Base-by-base conservation (phyloP, 306 rosid species). In the Cucumis cinereus region DNA sequence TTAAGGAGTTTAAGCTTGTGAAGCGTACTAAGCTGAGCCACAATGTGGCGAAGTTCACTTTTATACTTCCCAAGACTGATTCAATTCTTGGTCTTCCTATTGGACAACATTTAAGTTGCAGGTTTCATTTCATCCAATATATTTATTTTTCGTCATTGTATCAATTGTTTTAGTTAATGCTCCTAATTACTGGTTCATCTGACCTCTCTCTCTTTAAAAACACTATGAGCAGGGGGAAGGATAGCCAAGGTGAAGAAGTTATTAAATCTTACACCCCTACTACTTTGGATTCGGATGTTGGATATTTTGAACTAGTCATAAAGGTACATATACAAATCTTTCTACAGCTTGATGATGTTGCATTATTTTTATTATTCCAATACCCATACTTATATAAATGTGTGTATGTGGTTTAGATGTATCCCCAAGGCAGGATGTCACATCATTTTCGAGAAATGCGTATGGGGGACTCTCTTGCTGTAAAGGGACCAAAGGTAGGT, bases 381-480 rank as follows among this genome's bases (percentile, higher is more conserved):
- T 43, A n/a, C 23, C 11, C 7, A 43, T 55, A 16, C 45, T 49
- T 35, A 20, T 53, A 63, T 63, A 78, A 47, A 26, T 10, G 99
- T 94, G 81, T 72, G 47, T 43, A 23, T 41, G 15, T 11, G 53
- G 61, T 72, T 50, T 17, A 95, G 99, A 95, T 95, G 99, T 95
- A 95, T 85, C 99, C 99, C 22, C 98, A 92, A 95, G 99, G 99
- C 87, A 92, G 98, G 85, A 95, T 95, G 99, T 95, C 99, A 16
- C 96, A 95, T 73, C 99, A 95, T 84, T 95, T 95, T 81, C 95
- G 97, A 52, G 96, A 95, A 86, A 70, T 95, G 98, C 90, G 87
- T 43, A 92, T 86, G 41, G 99, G 99, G 75, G 96, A 92, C 81
- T 75, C 47, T 69, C 96, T 95, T 79, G 75, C 97, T 45, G 98